Conservation (phyloP, 176 grass and related monocot genomes). For the Pharus latifolius region DNA sequence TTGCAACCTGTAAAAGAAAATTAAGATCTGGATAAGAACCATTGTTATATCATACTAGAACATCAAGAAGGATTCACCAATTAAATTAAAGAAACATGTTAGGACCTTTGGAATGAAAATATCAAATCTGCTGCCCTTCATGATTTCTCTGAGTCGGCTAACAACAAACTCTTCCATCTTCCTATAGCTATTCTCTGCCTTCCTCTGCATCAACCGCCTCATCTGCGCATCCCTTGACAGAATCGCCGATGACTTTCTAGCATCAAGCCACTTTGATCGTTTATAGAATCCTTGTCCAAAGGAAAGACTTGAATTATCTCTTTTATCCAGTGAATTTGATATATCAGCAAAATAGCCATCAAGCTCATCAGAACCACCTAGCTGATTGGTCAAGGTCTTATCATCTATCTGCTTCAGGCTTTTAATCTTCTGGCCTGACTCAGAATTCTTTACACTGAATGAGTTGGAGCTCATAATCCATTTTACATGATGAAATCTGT, state of each 20-base stretch:
- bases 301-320: slow-evolving; percentile 41
- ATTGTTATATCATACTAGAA: background rate
- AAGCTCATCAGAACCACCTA: slow-evolving; percentile 61
- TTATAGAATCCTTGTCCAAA: slow-evolving; percentile 97
- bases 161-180: slow-evolving; percentile 78
- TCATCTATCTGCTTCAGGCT: slow-evolving; percentile 64
- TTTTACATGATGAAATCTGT: slow-evolving; percentile 71
- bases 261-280: slow-evolving; percentile 85
- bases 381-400: slow-evolving; percentile 40
- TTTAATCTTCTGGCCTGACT: slow-evolving; percentile 62
- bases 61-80: background rate
- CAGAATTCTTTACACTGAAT: slow-evolving; percentile 21
- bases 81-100: background rate
- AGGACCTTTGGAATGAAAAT: slow-evolving; percentile 78
- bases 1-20: slow-evolving; percentile 63
- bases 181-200: slow-evolving; percentile 71
- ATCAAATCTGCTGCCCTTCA: slow-evolving; percentile 77
- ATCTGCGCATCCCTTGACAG: slow-evolving; percentile 96
- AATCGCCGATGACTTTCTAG: slow-evolving; percentile 83
- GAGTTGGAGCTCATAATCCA: slow-evolving; percentile 49
- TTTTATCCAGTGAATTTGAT: slow-evolving; percentile 24
- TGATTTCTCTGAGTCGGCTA: slow-evolving; percentile 77
- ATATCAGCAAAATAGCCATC: slow-evolving; percentile 56
- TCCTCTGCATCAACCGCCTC: slow-evolving; percentile 86
- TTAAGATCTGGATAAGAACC: background rate